Conservation (phyloP, 202 grass and related monocot species). For the Digitaria exilis region DNA sequence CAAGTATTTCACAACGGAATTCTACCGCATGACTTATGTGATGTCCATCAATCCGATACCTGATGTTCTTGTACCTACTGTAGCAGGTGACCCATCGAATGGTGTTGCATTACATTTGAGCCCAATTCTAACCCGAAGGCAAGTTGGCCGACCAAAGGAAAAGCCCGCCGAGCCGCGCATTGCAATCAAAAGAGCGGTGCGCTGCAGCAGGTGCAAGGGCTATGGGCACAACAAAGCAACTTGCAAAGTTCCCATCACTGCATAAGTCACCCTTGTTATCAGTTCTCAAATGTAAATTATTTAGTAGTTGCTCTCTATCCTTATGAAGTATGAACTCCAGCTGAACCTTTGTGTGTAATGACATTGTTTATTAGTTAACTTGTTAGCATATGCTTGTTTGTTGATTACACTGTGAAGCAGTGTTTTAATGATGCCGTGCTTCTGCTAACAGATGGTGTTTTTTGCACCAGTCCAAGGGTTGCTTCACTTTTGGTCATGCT, state of each 20-base stretch:
- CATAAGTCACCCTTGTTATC: conserved; percentile 17
- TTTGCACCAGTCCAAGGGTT: no score
- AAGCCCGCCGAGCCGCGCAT: conserved; percentile 89
- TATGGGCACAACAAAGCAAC: conserved; percentile 93
- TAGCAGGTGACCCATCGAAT: conserved; percentile 46
- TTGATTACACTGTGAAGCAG: background rate
- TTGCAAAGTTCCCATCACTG: conserved; percentile 61
- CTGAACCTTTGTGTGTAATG: conserved; percentile 20
- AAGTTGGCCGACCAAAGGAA: conserved; percentile 85
- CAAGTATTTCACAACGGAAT: conserved; percentile 76
- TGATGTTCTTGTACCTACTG: conserved; percentile 59
- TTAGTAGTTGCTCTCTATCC: background rate
- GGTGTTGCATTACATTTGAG: conserved; percentile 32
- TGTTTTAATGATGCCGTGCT: background rate
- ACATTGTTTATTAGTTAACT: background rate
- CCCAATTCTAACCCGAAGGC: conserved; percentile 65
- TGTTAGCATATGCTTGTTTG: background rate
- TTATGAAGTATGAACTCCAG: conserved; percentile 35
- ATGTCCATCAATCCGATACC: conserved; percentile 93
- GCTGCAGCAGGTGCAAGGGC: conserved; percentile 80
- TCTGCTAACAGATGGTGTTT: background rate
- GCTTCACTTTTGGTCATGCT: no score
- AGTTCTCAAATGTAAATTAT: conserved; percentile 50
- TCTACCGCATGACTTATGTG: conserved; percentile 67
- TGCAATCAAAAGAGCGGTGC: conserved; percentile 74